Base-by-base conservation (phyloP, 371 early-diverging fungal genomes). In the Circinella minor region DNA sequence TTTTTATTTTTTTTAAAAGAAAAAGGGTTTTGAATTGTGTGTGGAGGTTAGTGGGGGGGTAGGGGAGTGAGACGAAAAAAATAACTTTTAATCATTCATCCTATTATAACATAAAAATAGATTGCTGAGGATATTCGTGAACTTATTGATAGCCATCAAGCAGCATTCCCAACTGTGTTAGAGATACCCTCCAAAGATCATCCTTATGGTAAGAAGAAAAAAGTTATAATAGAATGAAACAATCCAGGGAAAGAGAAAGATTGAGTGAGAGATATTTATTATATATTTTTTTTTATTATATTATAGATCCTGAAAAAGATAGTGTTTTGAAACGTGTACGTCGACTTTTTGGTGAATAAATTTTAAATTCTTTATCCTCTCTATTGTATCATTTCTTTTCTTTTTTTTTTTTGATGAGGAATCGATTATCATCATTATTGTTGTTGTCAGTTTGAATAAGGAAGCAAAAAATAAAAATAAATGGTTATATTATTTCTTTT, bases 171-270 rank as follows among this genome's bases (percentile, higher is more conserved):
- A 11, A 94, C 98, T 11, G 88, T 99, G 15, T 89, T 99, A 66
- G 99, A 99, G 80, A 97, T 99, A 73, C 99, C 99, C 68, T 97
- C 97, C 64, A 99, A 99, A 86, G 99, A 99, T 78, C 96, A 97
- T 77, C 99, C 99, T 46, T 99, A 98, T 79, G 90, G 88, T 86
- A 84, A 73, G 0, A 5, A 17, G n/a, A 51, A 13, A 43, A 1
- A 9, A 43, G 6, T 43, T 11, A 43, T 43, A 9, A 9, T 3
- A 43, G 6, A 11, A 43, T 73, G 79, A 74, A 83, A 82, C 39
- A 48, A 7, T 4, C 60, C 15, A 39, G 54, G 48, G 72, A 79
- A 79, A 68, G n/a, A 51, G 6, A 8, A 47, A 47, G 15, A 11
- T 1, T 11, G 11, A 63, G 37, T n/a, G 11, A n/a, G 15, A 3